These are phyloP conservation scores for Blastocystis sp. DNA, from an alignment of 352 stramenopile species.

Conservation along the genomic window DNA sequence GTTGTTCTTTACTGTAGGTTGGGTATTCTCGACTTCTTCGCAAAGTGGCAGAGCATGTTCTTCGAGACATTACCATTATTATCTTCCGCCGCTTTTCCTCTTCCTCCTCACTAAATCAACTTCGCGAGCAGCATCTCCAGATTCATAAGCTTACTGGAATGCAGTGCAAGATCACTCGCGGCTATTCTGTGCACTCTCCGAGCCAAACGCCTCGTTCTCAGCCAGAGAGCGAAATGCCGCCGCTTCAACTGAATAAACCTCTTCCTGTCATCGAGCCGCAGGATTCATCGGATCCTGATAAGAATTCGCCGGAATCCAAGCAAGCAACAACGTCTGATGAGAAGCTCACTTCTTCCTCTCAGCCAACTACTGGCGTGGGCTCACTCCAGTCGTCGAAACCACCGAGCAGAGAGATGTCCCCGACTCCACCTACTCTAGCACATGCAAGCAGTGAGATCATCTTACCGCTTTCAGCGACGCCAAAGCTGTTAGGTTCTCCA, in stretches of 20 bases:
- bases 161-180: background rate
- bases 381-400: background rate
- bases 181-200: background rate
- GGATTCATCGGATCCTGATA: background rate
- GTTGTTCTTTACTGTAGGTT: background rate
- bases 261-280: background rate
- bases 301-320: background rate
- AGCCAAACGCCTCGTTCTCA: background rate
- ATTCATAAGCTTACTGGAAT: constrained; percentile 43
- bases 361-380: background rate
- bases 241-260: background rate
- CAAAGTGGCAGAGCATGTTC: constrained; percentile 50
- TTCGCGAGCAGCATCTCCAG: constrained; percentile 32
- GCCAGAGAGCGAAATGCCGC: background rate
- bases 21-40: constrained; percentile 54
- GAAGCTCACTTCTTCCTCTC: background rate
- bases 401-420: background rate
- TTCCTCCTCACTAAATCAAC: background rate
- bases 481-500: too few relatives aligned
- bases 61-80: constrained; percentile 56
- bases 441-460: background rate
- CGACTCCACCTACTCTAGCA: background rate
- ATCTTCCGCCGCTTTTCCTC: constrained; percentile 58
- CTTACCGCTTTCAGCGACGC: background rate
- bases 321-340: background rate